phyloP scores from a whole-genome alignment of 1,284 basidiomycete genomes.

The Moniliophthora roreri region DNA sequence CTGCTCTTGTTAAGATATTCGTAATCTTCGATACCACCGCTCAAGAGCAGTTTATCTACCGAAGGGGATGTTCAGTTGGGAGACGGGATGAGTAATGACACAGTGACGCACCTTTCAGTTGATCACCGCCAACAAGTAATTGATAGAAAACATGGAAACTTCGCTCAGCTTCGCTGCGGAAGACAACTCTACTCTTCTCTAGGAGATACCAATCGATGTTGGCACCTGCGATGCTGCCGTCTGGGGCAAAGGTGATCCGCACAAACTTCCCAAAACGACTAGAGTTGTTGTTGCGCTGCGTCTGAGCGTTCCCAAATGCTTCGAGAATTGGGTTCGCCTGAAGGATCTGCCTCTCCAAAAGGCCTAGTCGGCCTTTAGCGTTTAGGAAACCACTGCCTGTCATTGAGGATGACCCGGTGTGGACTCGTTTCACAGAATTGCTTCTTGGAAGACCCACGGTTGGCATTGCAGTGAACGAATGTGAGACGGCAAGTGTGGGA shows the following conservation, averaged over 20 bases:
- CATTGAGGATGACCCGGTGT: constrained; percentile 37
- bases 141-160: constrained; percentile 99
- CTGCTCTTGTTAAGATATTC: constrained; percentile 91
- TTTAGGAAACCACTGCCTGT: constrained; percentile 49
- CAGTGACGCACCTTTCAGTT: constrained; percentile 57
- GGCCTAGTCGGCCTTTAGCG: constrained; percentile 73
- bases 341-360: constrained; percentile 95
- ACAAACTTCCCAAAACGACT: constrained; percentile 99
- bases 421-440: constrained; percentile 48
- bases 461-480: constrained; percentile 53
- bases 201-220: constrained; percentile 99
- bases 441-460: constrained; percentile 59
- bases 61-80: neutral
- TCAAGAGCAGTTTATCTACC: constrained; percentile 75
- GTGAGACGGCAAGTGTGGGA: constrained; percentile 43
- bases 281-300: constrained; percentile 98
- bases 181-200: constrained; percentile 95
- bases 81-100: constrained; percentile 9
- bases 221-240: constrained; percentile 95
- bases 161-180: constrained; percentile 86
- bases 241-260: constrained; percentile 90
- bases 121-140: constrained; percentile 65
- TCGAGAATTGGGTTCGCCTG: constrained; percentile 98
- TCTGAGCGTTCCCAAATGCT: constrained; percentile 98
- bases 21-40: constrained; percentile 80